A percentile compares a stretch with the other conserved stretches of the same genome.
Evolutionary conservation across 1,284 basidiomycete genomes (phyloP).

Genomic region (Microbotryum saponariae): DNA sequence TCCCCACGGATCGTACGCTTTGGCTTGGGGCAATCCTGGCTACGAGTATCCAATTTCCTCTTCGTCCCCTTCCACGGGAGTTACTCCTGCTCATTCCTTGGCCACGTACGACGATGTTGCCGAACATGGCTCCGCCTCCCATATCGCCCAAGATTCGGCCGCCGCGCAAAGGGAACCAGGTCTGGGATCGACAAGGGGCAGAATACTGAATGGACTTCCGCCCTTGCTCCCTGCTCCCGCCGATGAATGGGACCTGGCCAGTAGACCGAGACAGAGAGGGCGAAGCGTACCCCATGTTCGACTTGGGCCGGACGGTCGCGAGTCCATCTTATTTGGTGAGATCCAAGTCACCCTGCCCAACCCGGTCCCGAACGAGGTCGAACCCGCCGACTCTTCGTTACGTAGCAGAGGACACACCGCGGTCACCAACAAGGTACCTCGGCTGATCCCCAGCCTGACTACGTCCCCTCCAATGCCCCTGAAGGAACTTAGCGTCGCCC

Average conservation of each 20-base stretch:
- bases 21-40: no score
- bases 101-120: no score
- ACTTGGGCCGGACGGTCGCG: constrained; percentile 27
- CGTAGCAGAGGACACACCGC: background rate
- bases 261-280: constrained; percentile 9
- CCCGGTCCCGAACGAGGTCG: background rate
- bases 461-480: constrained; percentile 24
- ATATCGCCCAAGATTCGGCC: background rate
- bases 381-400: no score
- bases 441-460: constrained; percentile 11
- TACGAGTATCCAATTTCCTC: no score
- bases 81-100: no score
- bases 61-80: no score
- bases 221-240: background rate
- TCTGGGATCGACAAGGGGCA: no score
- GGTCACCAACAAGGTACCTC: constrained; percentile 1
- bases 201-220: no score
- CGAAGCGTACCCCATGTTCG: constrained; percentile 29
- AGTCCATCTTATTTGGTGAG: constrained; percentile 29
- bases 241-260: constrained; percentile 2
- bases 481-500: background rate
- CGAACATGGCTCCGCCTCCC: no score
- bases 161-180: background rate
- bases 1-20: no score
- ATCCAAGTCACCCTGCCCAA: constrained; percentile 28